Evolutionary conservation across 2,329 filamentous ascomycete genomes (phyloP), one percentile per base, ranked within the genome.

Genomic region (Arthroderma sp.): DNA sequence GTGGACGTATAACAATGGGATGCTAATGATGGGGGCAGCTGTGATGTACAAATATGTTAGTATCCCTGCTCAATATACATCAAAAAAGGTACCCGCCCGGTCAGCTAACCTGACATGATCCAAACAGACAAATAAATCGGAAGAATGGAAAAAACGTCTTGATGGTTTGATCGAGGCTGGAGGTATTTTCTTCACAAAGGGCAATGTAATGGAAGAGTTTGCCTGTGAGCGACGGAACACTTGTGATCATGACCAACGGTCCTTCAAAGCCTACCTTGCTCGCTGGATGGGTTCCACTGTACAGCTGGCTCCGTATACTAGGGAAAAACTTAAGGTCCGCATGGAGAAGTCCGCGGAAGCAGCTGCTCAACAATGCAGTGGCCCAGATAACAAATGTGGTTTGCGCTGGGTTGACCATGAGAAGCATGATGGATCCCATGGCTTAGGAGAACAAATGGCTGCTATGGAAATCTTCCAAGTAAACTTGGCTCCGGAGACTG

Each of bases 361-460:
- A 1, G 77, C 76, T 2, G 76, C 74, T 6, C 37, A 48, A n/a
- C 53, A 56, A 34, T 56, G 55, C 45, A 53, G 42, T 29, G 54
- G 54, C 2, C 50, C 51, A 4, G 45, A 54, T 32, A 53, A 57
- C 42, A 50, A 50, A 4, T 55, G 55, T 36, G 55, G 55, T 11
- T 40, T 55, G 15, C 47, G 49, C 31, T 59, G 70, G 38, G 67
- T 71, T 43, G 63, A 69, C 45, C 59, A 57, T 4, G 65, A 61
- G 1, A 59, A 61, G 6, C 82, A 72, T 61, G 78, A 83, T 56
- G 74, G 75, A 27, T 68, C 67, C 1, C 31, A 36, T 28, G 80
- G 80, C 5, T 73, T 83, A 2, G 81, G 81, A 4, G 78, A 83
- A 58, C 79, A 83, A 61, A 84, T 85, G 80, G 71, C 75, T 1